These are phyloP conservation scores for Purpureocillium lavendulum DNA, from an alignment of 2,329 filamentous ascomycete genomes.

Conservation along the genomic window DNA sequence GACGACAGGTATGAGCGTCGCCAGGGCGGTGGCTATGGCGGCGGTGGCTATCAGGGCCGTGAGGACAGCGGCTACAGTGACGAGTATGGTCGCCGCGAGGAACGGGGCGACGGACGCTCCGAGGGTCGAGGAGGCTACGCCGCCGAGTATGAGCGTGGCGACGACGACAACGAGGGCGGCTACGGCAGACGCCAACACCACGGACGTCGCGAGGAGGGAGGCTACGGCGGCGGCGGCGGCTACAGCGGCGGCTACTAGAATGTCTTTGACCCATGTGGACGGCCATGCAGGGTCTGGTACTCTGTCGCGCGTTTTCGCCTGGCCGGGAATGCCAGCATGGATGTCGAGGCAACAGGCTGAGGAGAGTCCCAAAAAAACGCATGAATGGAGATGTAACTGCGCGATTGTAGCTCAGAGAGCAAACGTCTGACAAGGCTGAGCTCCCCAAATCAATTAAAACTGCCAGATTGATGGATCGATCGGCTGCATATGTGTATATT, in stretches of 20 bases:
- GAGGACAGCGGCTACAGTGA: slow-evolving; percentile 7
- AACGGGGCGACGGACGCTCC: background rate
- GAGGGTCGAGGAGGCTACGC: slow-evolving; percentile 14
- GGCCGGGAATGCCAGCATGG: too few relatives aligned
- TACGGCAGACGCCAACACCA: background rate
- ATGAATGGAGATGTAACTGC: too few relatives aligned
- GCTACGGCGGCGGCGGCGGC: slow-evolving; percentile 14
- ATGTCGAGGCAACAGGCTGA: too few relatives aligned
- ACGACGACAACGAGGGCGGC: slow-evolving; percentile 1
- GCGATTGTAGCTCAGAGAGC: too few relatives aligned
- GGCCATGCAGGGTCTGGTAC: too few relatives aligned
- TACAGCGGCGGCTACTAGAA: background rate
- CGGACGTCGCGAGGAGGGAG: slow-evolving; percentile 16
- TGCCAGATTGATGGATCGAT: too few relatives aligned
- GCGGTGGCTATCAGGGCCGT: slow-evolving; percentile 11
- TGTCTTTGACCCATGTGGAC: too few relatives aligned
- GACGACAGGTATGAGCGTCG: slow-evolving; percentile 10
- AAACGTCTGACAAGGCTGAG: too few relatives aligned
- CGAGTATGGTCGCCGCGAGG: slow-evolving; percentile 4
- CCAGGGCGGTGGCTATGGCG: slow-evolving; percentile 13
- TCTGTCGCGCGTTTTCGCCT: too few relatives aligned
- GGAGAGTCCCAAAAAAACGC: too few relatives aligned
- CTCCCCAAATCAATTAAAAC: too few relatives aligned
- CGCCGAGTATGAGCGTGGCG: slow-evolving; percentile 12
- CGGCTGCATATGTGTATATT: too few relatives aligned